These are phyloP conservation scores for Pythium plurisporium DNA, from an alignment of 352 stramenopile species.

Conservation along the genomic window DNA sequence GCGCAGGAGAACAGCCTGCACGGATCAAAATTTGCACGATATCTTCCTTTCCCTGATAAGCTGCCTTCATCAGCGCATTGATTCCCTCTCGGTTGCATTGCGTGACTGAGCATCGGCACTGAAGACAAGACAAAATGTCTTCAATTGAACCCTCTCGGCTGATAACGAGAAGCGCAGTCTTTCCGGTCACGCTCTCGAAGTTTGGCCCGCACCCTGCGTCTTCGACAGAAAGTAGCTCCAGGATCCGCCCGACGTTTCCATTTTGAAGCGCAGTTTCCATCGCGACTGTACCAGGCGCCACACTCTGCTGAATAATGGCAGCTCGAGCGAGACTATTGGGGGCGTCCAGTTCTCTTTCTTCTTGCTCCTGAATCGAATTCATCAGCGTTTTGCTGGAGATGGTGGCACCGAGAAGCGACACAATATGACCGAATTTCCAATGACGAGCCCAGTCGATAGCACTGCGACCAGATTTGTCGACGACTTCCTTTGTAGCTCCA, in stretches of 20 bases:
- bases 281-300: conserved; percentile 12
- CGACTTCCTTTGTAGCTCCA: conserved; percentile 24
- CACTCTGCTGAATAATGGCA: conserved; percentile 5
- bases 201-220: conserved; percentile 37
- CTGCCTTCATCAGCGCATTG: conserved; percentile 42
- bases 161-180: conserved; percentile 37
- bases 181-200: conserved; percentile 38
- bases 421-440: conserved; percentile 26
- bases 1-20: conserved; percentile 31
- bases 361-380: conserved; percentile 35
- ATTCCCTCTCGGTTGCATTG: conserved; percentile 46
- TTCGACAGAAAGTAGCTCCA: conserved; percentile 32
- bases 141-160: conserved; percentile 3
- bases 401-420: conserved; percentile 27
- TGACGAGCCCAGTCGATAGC: conserved; percentile 36
- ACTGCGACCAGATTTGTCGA: conserved; percentile 24
- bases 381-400: conserved; percentile 23
- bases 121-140: conserved; percentile 37
- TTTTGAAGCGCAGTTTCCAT: conserved; percentile 38
- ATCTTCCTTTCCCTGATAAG: conserved; percentile 32
- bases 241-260: conserved; percentile 27
- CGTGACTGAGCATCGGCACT: conserved; percentile 32
- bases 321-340: conserved; percentile 7
- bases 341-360: conserved; percentile 28
- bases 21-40: conserved; percentile 39